Base-by-base conservation (phyloP, 345 rosid species). In the Salix exigua region DNA sequence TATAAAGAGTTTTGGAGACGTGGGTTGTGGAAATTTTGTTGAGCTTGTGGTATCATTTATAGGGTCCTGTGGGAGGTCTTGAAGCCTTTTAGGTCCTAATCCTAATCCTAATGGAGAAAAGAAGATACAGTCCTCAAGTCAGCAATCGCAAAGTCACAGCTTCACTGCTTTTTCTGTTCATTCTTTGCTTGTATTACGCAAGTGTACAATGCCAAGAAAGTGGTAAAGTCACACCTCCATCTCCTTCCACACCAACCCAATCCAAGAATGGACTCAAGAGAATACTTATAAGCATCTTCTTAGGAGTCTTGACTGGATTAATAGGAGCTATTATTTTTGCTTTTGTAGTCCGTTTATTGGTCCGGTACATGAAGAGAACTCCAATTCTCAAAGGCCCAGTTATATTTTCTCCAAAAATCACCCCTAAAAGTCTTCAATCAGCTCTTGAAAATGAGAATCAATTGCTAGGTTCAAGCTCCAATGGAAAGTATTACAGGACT, bases 311-410 rank as follows among this genome's bases (percentile, higher is more conserved):
- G 25, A 92, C 94, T 0, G 98, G 96, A 12, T 73, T 89, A 72
- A 50, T 82, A 38, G 89, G 86, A 7, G 89, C 96, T 53, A 3
- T 88, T 73, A 77, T 86, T 46, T 78, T 88, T 73, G 98, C 94
- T 62, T 88, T 84, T 69, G 68, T 88, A 8, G 82, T 93, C 61
- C 87, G 89, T 61, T 75, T 76, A 85, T 70, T 88, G 12, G 84
- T 90, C 71, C 82, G 82, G 19, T 95, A 84, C 91, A 86, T 95
- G 81, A 89, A 79, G 84, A 82, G 83, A 75, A 90, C 98, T 2
- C 99, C 98, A 70, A 87, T 93, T 61, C 93, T 95, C 82, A 93
- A 89, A 83, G 99, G 99, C 12, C 98, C 98, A 8, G 99, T 95
- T 4, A 85, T 92, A 44, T 91, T 95, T 79, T 91, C 98, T 10